A percentile compares a stretch with the other conserved stretches of the same genome.
Evolutionary conservation across 805 yeast species (phyloP).

Genomic region (Wickerhamia fluorescens): DNA sequence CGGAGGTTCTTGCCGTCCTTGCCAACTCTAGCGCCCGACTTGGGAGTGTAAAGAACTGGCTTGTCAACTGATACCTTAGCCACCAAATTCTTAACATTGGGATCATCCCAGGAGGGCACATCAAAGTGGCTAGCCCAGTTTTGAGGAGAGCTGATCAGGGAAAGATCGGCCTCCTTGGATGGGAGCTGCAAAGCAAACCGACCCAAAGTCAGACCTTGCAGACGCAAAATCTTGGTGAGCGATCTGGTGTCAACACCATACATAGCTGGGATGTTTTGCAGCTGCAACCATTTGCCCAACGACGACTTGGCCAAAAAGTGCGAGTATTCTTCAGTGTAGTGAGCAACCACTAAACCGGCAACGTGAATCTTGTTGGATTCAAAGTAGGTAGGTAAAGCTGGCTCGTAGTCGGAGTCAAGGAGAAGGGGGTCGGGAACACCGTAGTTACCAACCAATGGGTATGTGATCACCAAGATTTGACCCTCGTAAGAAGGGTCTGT

Average conservation of each 20-base stretch:
- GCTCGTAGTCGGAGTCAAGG: conserved; percentile 64
- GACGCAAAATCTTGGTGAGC: conserved; percentile 87
- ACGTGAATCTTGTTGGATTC: conserved; percentile 90
- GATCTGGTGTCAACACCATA: conserved; percentile 98
- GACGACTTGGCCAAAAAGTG: conserved; percentile 92
- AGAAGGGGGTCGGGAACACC: conserved; percentile 90
- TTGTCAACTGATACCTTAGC: conserved; percentile 78
- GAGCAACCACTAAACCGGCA: conserved; percentile 95
- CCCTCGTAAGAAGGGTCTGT: conserved; percentile 99
- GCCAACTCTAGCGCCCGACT: conserved; percentile 44
- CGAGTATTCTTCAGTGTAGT: conserved; percentile 92
- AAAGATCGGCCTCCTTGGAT: conserved; percentile 22
- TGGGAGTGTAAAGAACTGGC: conserved; percentile 74
- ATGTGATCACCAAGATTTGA: conserved; percentile 93
- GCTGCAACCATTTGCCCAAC: conserved; percentile 87
- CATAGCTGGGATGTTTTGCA: conserved; percentile 88
- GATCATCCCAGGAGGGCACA: conserved; percentile 87
- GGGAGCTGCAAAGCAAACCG: conserved; percentile 62
- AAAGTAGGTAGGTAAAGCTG: conserved; percentile 80
- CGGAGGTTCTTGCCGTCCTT: conserved; percentile 72
- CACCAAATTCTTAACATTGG: conserved; percentile 85
- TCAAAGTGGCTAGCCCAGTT: conserved; percentile 59
- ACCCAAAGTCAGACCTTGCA: conserved; percentile 88
- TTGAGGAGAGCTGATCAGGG: conserved; percentile 22
- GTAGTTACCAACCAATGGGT: conserved; percentile 95